These are phyloP conservation scores for Claviceps digitariae DNA, from an alignment of 2,329 filamentous ascomycete genomes.

Conservation along the genomic window DNA sequence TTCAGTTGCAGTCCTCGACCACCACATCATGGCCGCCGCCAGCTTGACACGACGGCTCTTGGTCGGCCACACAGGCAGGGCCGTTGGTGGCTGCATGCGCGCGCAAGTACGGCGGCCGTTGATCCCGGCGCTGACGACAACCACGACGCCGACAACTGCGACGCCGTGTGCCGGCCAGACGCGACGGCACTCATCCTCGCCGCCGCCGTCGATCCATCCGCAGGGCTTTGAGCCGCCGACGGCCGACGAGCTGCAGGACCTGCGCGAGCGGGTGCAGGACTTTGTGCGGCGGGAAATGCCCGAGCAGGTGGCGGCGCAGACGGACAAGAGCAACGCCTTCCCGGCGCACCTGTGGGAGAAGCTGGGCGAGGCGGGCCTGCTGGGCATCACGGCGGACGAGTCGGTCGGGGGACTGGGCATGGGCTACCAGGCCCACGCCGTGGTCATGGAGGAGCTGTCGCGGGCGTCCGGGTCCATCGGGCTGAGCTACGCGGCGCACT, in stretches of 20 bases:
- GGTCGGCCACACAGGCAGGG: slow-evolving; percentile 10
- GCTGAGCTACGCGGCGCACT: slow-evolving; percentile 89
- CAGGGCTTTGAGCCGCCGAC: slow-evolving; percentile 55
- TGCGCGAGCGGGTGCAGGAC: slow-evolving; percentile 74
- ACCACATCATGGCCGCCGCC: not conserved
- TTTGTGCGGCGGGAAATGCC: slow-evolving; percentile 82
- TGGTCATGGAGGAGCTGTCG: slow-evolving; percentile 91
- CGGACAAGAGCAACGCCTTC: slow-evolving; percentile 81
- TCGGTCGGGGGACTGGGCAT: slow-evolving; percentile 78
- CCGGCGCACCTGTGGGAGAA: slow-evolving; percentile 88
- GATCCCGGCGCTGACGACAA: not conserved
- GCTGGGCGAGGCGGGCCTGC: slow-evolving; percentile 77
- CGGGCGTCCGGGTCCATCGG: slow-evolving; percentile 74
- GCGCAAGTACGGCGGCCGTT: not conserved
- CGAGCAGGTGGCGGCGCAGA: slow-evolving; percentile 65
- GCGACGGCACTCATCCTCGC: slow-evolving; percentile 17
- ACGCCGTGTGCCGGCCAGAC: slow-evolving; percentile 18
- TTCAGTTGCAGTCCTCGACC: too few relatives aligned
- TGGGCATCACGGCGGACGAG: slow-evolving; percentile 89
- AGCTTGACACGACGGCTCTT: slow-evolving; percentile 18
- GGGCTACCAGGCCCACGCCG: slow-evolving; percentile 93
- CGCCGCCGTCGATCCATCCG: slow-evolving; percentile 32
- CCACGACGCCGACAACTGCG: too few relatives aligned
- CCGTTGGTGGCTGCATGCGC: too few relatives aligned
- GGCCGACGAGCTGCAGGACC: slow-evolving; percentile 60